These are phyloP conservation scores for Aspergillus steynii DNA, from an alignment of 495 filamentous ascomycete species.

Conservation along the genomic window DNA sequence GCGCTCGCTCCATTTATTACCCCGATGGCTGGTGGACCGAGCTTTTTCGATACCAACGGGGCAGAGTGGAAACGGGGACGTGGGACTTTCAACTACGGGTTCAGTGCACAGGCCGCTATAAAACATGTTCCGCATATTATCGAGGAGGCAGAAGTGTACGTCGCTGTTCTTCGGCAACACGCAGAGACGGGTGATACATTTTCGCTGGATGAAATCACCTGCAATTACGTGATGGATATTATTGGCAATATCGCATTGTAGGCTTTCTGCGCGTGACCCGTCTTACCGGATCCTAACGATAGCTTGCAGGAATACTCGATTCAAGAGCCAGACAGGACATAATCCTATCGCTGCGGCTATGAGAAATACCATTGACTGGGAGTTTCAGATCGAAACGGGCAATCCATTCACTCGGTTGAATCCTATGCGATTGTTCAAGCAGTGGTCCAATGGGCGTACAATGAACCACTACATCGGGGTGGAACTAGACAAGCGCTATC, in stretches of 20 bases:
- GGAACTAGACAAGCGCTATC: slow-evolving; percentile 8
- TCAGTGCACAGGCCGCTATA: background rate
- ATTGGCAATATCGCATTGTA: slow-evolving; percentile 8
- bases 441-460: slow-evolving; percentile 6
- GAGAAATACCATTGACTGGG: background rate
- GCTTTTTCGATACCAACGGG: slow-evolving; percentile 1
- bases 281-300: background rate
- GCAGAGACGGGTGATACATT: slow-evolving; percentile 2
- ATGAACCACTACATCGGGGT: slow-evolving; percentile 3
- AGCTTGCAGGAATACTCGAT: background rate
- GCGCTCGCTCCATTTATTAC: slow-evolving; percentile 4
- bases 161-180: background rate
- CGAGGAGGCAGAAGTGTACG: slow-evolving; percentile 4
- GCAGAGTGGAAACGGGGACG: background rate
- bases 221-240: slow-evolving; percentile 5
- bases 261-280: background rate
- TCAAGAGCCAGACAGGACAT: background rate
- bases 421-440: background rate
- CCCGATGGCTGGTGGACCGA: slow-evolving; percentile 7
- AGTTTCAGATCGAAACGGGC: background rate
- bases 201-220: background rate
- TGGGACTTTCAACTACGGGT: background rate
- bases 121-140: background rate
- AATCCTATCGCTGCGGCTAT: slow-evolving; percentile 7
- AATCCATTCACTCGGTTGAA: background rate